Percentiles rank a stretch among this genome's conserved stretches.
phyloP scores from a whole-genome alignment of 1,284 basidiomycete genomes.

The Puccinia polysora region DNA sequence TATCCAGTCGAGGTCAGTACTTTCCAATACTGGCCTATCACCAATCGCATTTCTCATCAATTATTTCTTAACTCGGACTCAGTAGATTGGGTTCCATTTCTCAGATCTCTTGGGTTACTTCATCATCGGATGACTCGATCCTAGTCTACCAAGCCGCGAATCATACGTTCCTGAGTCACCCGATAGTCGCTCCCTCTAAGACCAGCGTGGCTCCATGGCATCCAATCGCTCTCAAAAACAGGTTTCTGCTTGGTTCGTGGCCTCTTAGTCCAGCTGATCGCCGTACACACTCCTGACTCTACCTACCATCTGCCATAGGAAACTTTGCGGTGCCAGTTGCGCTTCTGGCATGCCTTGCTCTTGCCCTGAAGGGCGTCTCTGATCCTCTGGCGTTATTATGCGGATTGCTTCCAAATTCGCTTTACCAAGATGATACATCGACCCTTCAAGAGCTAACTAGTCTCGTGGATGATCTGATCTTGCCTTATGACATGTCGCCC shows the following conservation, averaged over 20 bases:
- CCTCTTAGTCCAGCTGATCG: not conserved
- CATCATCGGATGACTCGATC: not conserved
- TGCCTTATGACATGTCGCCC: not conserved
- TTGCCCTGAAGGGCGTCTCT: conserved; percentile 12
- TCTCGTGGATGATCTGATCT: not conserved
- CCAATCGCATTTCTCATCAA: not conserved
- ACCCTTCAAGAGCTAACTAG: not conserved
- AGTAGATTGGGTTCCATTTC: conserved; percentile 25
- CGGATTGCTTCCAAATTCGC: not conserved
- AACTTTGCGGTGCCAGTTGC: not conserved
- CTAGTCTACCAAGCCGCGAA: conserved; percentile 7
- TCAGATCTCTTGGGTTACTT: conserved; percentile 28
- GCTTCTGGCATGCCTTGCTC: conserved; percentile 16
- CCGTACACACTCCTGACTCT: not conserved
- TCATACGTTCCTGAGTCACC: conserved; percentile 1
- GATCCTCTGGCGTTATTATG: conserved; percentile 6
- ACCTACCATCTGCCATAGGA: not conserved
- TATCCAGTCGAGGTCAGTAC: conserved; percentile 22
- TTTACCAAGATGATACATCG: not conserved
- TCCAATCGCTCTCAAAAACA: conserved; percentile 12
- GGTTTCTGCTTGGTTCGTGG: conserved; percentile 15
- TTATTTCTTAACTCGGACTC: not conserved
- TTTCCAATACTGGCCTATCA: not conserved
- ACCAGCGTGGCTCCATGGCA: conserved; percentile 21
- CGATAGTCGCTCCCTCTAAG: not conserved